These are phyloP conservation scores for Serendipita sp. DNA, from an alignment of 768 basidiomycete genomes.

Conservation along the genomic window DNA sequence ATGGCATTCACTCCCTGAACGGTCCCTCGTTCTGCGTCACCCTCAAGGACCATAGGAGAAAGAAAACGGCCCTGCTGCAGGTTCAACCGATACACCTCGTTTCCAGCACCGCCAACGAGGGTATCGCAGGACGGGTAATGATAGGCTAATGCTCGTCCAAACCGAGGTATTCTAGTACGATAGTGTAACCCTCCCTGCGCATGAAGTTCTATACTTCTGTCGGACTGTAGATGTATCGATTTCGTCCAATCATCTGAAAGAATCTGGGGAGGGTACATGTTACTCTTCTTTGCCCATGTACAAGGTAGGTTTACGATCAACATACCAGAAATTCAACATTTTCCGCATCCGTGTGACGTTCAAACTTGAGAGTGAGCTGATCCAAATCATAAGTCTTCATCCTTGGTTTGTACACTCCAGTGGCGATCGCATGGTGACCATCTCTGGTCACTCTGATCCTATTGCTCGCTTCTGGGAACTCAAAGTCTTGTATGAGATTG, in stretches of 20 bases:
- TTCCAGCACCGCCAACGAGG: slow-evolving; percentile 70
- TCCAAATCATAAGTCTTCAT: slow-evolving; percentile 92
- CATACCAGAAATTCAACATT: slow-evolving; percentile 97
- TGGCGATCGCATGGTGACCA: slow-evolving; percentile 83
- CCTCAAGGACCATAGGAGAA: no score
- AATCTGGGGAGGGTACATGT: slow-evolving; percentile 46
- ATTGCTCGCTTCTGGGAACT: slow-evolving; percentile 93
- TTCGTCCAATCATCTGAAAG: slow-evolving; percentile 99
- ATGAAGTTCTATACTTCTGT: slow-evolving; percentile 87
- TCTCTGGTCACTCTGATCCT: slow-evolving; percentile 80
- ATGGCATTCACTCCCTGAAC: slow-evolving; percentile 78
- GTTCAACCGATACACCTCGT: slow-evolving; percentile 84
- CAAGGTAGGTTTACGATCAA: no score
- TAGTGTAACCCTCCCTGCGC: slow-evolving; percentile 89
- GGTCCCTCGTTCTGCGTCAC: slow-evolving; percentile 30
- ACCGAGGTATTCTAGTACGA: slow-evolving; percentile 82
- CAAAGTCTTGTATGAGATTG: slow-evolving; percentile 88
- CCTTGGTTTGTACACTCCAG: slow-evolving; percentile 95
- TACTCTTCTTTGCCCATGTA: no score
- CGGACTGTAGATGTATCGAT: slow-evolving; percentile 87
- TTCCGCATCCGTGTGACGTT: slow-evolving; percentile 88
- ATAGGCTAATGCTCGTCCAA: slow-evolving; percentile 83
- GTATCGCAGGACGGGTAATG: slow-evolving; percentile 90
- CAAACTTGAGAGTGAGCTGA: slow-evolving; percentile 85
- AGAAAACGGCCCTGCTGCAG: slow-evolving; percentile 91